Evolutionary conservation across 495 filamentous ascomycete species (phyloP).

Genomic region (Podospora pseudopauciseta): DNA sequence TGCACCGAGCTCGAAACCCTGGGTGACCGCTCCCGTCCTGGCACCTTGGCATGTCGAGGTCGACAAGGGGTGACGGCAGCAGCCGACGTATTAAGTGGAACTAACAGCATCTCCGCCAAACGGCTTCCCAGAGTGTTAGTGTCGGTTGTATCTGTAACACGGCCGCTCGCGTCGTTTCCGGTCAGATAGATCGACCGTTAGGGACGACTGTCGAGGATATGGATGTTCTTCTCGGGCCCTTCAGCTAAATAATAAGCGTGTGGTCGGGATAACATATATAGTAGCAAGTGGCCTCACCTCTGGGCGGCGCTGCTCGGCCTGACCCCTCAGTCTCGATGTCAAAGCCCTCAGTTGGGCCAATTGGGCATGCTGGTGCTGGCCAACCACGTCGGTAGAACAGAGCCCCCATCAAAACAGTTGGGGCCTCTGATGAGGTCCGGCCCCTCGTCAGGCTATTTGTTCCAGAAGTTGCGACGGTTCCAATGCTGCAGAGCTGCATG

Average conservation of each 20-base stretch:
- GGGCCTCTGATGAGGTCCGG: background rate
- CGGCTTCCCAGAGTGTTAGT: background rate
- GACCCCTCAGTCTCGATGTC: background rate
- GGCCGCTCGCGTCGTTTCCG: background rate
- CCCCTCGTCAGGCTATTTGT: conserved; percentile 9
- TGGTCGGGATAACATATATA: background rate
- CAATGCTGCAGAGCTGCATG: background rate
- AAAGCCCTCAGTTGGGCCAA: background rate
- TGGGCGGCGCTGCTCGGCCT: background rate
- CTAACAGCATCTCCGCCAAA: background rate
- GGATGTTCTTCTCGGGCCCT: background rate
- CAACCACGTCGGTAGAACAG: background rate
- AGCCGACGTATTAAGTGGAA: background rate
- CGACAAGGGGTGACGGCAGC: background rate
- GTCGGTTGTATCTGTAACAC: background rate
- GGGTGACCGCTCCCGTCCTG: background rate
- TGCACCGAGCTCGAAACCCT: background rate
- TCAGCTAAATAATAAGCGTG: background rate
- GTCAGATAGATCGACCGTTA: background rate
- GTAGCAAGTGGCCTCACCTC: background rate
- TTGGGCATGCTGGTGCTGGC: background rate
- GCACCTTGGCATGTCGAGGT: background rate
- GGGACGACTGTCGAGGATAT: too few species aligned
- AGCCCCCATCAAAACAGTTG: conserved; percentile 2
- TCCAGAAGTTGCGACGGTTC: conserved; percentile 19